These are phyloP conservation scores for Alternaria angustiovoidea DNA, from an alignment of 2,329 filamentous ascomycete genomes.

Conservation along the genomic window DNA sequence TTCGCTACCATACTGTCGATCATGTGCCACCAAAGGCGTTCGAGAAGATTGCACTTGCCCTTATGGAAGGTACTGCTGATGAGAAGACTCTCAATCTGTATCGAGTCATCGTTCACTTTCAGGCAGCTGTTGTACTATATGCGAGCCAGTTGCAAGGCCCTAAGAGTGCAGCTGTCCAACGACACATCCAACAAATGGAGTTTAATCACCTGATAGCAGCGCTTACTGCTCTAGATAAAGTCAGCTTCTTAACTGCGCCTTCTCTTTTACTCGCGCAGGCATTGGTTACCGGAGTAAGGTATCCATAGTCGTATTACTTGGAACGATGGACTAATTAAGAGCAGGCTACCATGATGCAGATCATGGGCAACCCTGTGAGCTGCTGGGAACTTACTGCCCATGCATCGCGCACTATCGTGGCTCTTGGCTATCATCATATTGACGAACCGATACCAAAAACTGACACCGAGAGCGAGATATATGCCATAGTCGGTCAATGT, in stretches of 20 bases:
- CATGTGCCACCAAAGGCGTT: slow-evolving; percentile 43
- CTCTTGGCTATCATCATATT: slow-evolving; percentile 42
- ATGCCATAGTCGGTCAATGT: slow-evolving; percentile 40
- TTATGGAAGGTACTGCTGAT: slow-evolving; percentile 40
- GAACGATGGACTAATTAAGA: background rate
- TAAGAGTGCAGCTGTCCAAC: slow-evolving; percentile 32
- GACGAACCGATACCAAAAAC: slow-evolving; percentile 22
- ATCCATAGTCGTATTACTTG: background rate
- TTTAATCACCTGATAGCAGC: slow-evolving; percentile 41
- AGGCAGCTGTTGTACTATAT: slow-evolving; percentile 37
- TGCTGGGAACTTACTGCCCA: slow-evolving; percentile 44
- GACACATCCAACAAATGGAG: slow-evolving; percentile 37
- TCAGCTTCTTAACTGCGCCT: slow-evolving; percentile 40
- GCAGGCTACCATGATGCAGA: slow-evolving; percentile 44
- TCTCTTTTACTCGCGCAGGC: slow-evolving; percentile 41
- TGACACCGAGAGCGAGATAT: slow-evolving; percentile 37
- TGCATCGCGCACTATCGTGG: slow-evolving; percentile 43
- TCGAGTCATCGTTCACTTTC: slow-evolving; percentile 45
- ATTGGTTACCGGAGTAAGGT: slow-evolving; percentile 41
- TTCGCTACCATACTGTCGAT: slow-evolving; percentile 37
- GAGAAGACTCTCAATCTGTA: slow-evolving; percentile 41
- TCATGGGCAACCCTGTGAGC: slow-evolving; percentile 43
- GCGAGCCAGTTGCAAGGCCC: slow-evolving; percentile 34
- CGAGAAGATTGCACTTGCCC: slow-evolving; percentile 38
- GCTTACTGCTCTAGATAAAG: slow-evolving; percentile 38